These are phyloP conservation scores for Syncephalastrum racemosum DNA, from an alignment of 371 early-diverging fungal genomes.

Conservation along the genomic window DNA sequence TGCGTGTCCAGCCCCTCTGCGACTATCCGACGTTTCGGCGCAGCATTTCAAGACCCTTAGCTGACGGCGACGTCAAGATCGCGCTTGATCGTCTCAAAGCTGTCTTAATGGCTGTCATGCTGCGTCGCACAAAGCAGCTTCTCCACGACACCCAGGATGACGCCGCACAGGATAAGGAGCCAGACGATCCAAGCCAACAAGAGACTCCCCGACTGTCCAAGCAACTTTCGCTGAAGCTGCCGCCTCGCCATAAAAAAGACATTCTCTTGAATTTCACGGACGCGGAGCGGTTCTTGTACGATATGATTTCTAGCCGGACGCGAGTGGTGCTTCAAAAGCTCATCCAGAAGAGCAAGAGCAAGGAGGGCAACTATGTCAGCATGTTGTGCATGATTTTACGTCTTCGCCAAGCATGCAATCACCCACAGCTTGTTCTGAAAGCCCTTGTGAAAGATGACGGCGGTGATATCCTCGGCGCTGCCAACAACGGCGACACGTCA, in stretches of 20 bases:
- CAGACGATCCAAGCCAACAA: background rate
- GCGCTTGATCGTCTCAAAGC: conserved; percentile 62
- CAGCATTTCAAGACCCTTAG: conserved; percentile 55
- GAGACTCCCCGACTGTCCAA: conserved; percentile 14
- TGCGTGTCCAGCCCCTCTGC: conserved; percentile 66
- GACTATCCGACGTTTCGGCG: conserved; percentile 54
- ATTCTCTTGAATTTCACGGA: conserved; percentile 48
- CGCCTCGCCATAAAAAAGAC: conserved; percentile 56
- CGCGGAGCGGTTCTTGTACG: conserved; percentile 65
- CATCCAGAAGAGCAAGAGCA: conserved; percentile 38
- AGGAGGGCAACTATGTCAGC: conserved; percentile 53
- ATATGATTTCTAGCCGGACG: conserved; percentile 52
- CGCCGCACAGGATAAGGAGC: background rate
- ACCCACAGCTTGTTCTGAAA: conserved; percentile 75
- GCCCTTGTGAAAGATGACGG: conserved; percentile 49
- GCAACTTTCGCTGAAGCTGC: conserved; percentile 57
- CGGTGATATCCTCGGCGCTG: background rate
- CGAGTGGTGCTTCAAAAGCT: conserved; percentile 37
- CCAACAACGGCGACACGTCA: conserved; percentile 2
- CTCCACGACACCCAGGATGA: conserved; percentile 9
- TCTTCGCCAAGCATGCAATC: conserved; percentile 68
- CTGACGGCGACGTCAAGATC: conserved; percentile 23
- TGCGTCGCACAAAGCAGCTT: conserved; percentile 71
- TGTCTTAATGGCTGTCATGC: conserved; percentile 64
- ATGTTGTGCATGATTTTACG: conserved; percentile 57